phyloP scores from a whole-genome alignment of 805 yeast species.

The Cyberlindnera euphorbiae region DNA sequence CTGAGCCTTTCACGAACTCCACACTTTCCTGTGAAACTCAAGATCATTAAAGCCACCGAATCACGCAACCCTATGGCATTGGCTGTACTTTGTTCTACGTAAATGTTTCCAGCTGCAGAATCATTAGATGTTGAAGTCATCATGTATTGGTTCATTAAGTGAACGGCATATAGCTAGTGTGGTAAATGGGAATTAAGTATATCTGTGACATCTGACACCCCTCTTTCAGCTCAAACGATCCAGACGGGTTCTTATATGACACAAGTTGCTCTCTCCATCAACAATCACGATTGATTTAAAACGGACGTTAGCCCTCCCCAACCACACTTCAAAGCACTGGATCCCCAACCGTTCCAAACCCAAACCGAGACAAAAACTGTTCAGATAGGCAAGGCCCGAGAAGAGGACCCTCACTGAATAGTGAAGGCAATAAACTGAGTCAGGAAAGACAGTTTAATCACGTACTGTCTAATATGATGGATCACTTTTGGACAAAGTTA shows the following conservation, averaged over 20 bases:
- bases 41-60: too few species aligned
- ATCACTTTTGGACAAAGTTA: slow-evolving; percentile 62
- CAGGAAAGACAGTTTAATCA: slow-evolving; percentile 20
- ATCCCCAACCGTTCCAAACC: slow-evolving; percentile 1
- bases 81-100: too few species aligned
- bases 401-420: slow-evolving; percentile 5
- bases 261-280: slow-evolving; percentile 18
- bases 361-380: slow-evolving; percentile 9
- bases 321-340: slow-evolving; percentile 6
- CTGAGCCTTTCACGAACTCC: too few species aligned
- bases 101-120: too few species aligned
- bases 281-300: slow-evolving; percentile 19
- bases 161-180: too few species aligned
- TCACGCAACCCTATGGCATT: too few species aligned
- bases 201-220: slow-evolving; percentile 30
- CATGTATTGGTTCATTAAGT: too few species aligned
- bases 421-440: slow-evolving; percentile 10
- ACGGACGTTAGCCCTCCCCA: slow-evolving; percentile 7
- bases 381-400: background rate
- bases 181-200: too few species aligned
- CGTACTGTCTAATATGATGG: slow-evolving; percentile 72
- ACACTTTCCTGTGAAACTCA: too few species aligned
- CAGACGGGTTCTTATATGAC: slow-evolving; percentile 25
- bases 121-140: too few species aligned
- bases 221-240: slow-evolving; percentile 25